A percentile compares a stretch with the other conserved stretches of the same genome.
phyloP scores from a whole-genome alignment of 2,329 filamentous ascomycete genomes.

The Monilinia laxa region DNA sequence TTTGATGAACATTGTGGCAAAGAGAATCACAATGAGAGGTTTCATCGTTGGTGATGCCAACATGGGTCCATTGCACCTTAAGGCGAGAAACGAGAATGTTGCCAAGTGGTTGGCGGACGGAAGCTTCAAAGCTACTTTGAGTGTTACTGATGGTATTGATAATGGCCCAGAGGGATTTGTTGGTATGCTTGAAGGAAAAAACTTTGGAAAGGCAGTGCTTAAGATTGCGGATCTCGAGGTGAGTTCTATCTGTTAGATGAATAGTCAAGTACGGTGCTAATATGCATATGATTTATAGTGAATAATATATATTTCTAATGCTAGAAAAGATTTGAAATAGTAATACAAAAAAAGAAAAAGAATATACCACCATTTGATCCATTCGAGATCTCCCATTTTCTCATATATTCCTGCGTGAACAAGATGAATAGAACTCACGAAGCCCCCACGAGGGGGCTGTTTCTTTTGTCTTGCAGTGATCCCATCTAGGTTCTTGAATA shows the following conservation, averaged over 20 bases:
- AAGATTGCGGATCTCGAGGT: constrained; percentile 49
- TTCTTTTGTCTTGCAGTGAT: neutral
- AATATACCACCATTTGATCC: neutral
- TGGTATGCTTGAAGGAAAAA: constrained; percentile 66
- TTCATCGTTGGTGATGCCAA: constrained; percentile 65
- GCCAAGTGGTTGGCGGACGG: constrained; percentile 68
- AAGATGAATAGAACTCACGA: neutral
- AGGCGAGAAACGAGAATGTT: constrained; percentile 65
- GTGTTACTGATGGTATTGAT: constrained; percentile 65
- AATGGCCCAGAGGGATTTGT: constrained; percentile 63
- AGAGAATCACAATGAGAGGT: constrained; percentile 63
- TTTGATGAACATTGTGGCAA: constrained; percentile 57
- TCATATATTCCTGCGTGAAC: too few relatives aligned
- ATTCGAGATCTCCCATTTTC: too few relatives aligned
- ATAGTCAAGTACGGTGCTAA: neutral
- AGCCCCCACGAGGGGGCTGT: neutral
- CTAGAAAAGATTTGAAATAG: neutral
- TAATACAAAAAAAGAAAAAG: neutral
- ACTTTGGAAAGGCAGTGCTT: constrained; percentile 72
- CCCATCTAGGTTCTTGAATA: neutral
- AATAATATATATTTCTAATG: neutral
- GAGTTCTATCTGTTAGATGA: neutral
- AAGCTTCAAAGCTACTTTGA: constrained; percentile 59
- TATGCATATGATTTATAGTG: neutral
- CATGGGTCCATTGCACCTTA: constrained; percentile 59